Evolutionary conservation across 2,329 filamentous ascomycete species (phyloP), one percentile per base, ranked within the genome.

Genomic region (Colletotrichum truncatum): DNA sequence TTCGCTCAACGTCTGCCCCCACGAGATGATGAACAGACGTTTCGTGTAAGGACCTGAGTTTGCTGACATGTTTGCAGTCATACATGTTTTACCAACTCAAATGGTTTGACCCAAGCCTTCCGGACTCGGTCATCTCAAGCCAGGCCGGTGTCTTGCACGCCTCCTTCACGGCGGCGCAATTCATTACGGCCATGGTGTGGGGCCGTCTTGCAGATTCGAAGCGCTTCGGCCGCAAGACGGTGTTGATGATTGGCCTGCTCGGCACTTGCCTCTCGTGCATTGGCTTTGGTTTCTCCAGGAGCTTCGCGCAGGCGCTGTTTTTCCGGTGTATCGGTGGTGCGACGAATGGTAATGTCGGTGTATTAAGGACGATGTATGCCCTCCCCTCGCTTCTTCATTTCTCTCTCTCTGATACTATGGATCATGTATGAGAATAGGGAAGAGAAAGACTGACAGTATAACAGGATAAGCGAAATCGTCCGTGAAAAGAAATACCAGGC

Each of bases 61-160:
- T 12, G n/a, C 38, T 59, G 36, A 65, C 38, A 11, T 8, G 6
- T 0, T 0, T 18, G 6, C 3, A 62, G 77, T 87, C 91, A 2
- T 97, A 97, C 77, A 89, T 97, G 82, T 97, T 93, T 78, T 97
- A 95, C 77, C 93, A 96, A 76, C 86, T 97, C n/a, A 89, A 88
- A 70, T 95, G 90, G 64, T 95, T 97, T 71, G 80, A 86, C 63
- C 79, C 82, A 0, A 77, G 72, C 9, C 78, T 87, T 12, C 77
- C 86, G 0, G 81, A 85, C 69, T 84, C 92, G 23, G 88, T 86
- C 2, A 94, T 97, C 69, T 88, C 93, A 0, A 84, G 85, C 18
- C 93, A 96, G 75, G 91, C 92, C 1, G 93, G 93, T 38, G 80
- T 97, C 3, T 81, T 97, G 23, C 89, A 92, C 49, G 93, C 91